Conservation (phyloP, 805 yeast species). For the Suhomyces tanzawaensis region DNA sequence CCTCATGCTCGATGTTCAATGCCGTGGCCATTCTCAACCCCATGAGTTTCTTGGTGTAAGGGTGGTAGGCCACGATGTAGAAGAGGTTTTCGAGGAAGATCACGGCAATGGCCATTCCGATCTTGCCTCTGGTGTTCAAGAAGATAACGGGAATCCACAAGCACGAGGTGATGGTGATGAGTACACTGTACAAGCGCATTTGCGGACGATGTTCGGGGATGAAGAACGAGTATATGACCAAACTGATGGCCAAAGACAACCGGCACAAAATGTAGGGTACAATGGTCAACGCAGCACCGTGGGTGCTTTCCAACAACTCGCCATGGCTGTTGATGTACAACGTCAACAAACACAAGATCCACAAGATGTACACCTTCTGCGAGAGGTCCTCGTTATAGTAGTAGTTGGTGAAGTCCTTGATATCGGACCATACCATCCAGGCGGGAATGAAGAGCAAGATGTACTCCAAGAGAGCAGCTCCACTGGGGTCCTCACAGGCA, state of each 20-base stretch:
- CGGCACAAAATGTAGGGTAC: constrained; percentile 51
- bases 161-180: constrained; percentile 32
- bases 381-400: constrained; percentile 59
- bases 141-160: constrained; percentile 56
- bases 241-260: constrained; percentile 31
- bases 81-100: constrained; percentile 40
- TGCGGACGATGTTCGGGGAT: constrained; percentile 53
- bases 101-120: constrained; percentile 43
- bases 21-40: constrained; percentile 53
- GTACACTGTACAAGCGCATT: constrained; percentile 37
- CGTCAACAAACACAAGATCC: constrained; percentile 51
- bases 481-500: constrained; percentile 51
- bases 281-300: constrained; percentile 43
- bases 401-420: constrained; percentile 62
- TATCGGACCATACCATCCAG: constrained; percentile 66
- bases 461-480: constrained; percentile 46
- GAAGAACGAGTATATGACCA: constrained; percentile 42
- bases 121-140: constrained; percentile 43
- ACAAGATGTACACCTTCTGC: constrained; percentile 50
- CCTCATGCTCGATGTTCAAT: constrained; percentile 63
- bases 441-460: constrained; percentile 53
- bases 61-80: constrained; percentile 44
- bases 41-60: constrained; percentile 43
- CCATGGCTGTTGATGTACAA: constrained; percentile 50
- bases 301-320: constrained; percentile 32